Conservation (phyloP, 257 asterid species). For the Anisodus tanguticus region DNA sequence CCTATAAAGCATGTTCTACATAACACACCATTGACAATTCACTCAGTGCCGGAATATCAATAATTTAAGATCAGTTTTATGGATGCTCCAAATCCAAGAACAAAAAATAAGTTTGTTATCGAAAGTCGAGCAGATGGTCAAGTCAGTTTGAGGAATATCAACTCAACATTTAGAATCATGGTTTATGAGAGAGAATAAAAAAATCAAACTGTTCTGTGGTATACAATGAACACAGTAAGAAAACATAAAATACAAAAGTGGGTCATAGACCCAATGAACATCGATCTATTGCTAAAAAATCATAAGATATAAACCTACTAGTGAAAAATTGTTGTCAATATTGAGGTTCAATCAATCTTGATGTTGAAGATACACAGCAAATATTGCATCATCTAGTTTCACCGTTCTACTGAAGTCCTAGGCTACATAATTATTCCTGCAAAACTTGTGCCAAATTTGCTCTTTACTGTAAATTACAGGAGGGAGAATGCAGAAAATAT, state of each 20-base stretch:
- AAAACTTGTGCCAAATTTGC: conserved; percentile 81
- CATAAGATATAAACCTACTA: conserved; percentile 37
- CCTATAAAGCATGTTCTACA: conserved; percentile 3
- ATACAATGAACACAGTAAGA: conserved; percentile 24
- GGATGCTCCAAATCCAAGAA: background rate
- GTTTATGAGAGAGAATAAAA: background rate
- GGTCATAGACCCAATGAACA: conserved; percentile 30
- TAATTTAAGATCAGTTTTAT: background rate
- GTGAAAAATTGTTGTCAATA: conserved; percentile 57
- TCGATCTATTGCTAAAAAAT: conserved; percentile 23
- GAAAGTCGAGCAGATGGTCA: background rate
- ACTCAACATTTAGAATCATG: conserved; percentile 8
- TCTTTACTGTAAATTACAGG: conserved; percentile 75
- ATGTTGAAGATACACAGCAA: conserved; percentile 61
- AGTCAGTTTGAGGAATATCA: background rate
- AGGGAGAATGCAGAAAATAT: conserved; percentile 56
- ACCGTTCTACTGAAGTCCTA: conserved; percentile 61
- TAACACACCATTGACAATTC: background rate
- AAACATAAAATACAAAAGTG: conserved; percentile 30
- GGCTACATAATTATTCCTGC: conserved; percentile 86
- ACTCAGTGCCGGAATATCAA: background rate
- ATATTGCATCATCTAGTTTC: conserved; percentile 65
- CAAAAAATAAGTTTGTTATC: background rate
- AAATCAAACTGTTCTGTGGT: conserved; percentile 21
- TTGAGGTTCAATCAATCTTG: conserved; percentile 64